Evolutionary conservation across 805 yeast species (phyloP), one percentile per base, ranked within the genome.

Genomic region (Wickerhamomyces subpelliculosus): DNA sequence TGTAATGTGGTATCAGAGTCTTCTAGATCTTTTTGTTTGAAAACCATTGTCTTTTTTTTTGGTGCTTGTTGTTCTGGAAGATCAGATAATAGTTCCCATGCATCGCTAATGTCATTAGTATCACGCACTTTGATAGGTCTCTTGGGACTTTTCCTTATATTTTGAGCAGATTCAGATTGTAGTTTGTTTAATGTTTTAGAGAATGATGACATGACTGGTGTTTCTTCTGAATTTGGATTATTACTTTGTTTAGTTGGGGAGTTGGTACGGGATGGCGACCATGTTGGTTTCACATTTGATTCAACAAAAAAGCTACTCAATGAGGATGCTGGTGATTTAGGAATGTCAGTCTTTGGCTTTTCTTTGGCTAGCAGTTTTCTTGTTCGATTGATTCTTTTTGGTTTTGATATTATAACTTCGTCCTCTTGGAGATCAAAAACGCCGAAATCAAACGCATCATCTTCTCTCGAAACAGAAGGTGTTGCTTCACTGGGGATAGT

Each of bases 51-150:
- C 28, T 35, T 42, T 25, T 48, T 54, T 34, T 40, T 52, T 29
- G 49, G 47, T 27, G 34, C 42, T 18, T 40, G 48, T 3, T 27
- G 38, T 12, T 30, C 34, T n/a, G 42, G 38, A 17, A 38, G 32
- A 17, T 42, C 41, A 32, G 51, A 50, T n/a, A 56, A 27, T 32
- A 57, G 44, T 24, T 51, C 54, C 36, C 54, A 54, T 2, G 49
- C 49, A 14, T 43, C 45, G 10, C 9, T 7, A 16, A 6, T 14
- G 3, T 18, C 9, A 8, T 13, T 4, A 5, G 11, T 16, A n/a
- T 11, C 32, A 18, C n/a, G 20, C 16, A 27, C 19, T 27, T 23
- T 32, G 16, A 32, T 13, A 7, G 22, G 34, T 11, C 10, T 32
- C 21, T 23, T 16, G 27, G 20, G 34, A 6, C 25, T 32, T 16